Evolutionary conservation across 2,329 filamentous ascomycete genomes (phyloP).

Genomic region (Colletotrichum eleusines): DNA sequence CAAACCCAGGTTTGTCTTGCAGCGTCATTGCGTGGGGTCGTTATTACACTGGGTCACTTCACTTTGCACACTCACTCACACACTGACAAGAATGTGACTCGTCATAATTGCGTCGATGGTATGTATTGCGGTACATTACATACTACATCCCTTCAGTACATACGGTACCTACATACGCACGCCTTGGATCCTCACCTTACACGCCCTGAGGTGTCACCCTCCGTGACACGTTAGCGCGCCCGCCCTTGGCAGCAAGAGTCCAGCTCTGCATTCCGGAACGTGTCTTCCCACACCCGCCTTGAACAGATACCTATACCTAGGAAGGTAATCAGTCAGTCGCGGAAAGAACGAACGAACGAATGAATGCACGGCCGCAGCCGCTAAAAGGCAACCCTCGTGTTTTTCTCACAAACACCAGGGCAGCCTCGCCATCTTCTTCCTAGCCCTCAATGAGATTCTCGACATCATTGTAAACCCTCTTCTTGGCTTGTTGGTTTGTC

Average conservation of each 20-base stretch:
- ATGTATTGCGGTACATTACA: no score
- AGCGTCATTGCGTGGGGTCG: background rate
- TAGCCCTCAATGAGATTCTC: background rate
- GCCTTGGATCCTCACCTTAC: conserved; percentile 4
- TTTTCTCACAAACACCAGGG: background rate
- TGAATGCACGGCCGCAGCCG: conserved; percentile 2
- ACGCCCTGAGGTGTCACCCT: conserved; percentile 6
- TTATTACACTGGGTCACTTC: conserved; percentile 1
- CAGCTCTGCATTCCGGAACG: background rate
- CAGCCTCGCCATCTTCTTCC: background rate
- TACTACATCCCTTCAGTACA: no score
- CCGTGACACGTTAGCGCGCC: background rate
- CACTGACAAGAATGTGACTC: background rate
- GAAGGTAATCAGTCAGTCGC: background rate
- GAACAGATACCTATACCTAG: no score
- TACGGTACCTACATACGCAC: background rate
- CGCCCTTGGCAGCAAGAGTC: conserved; percentile 1
- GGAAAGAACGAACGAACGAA: background rate
- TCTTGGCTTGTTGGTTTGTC: background rate
- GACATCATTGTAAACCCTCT: background rate
- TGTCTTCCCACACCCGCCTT: background rate
- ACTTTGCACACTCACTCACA: background rate
- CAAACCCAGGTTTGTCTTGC: background rate
- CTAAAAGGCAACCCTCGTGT: background rate
- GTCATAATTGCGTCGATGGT: conserved; percentile 32